Percentiles rank a stretch among this genome's conserved stretches.
Evolutionary conservation across 2,329 filamentous ascomycete genomes (phyloP).

Genomic region (Aspergillus texensis): DNA sequence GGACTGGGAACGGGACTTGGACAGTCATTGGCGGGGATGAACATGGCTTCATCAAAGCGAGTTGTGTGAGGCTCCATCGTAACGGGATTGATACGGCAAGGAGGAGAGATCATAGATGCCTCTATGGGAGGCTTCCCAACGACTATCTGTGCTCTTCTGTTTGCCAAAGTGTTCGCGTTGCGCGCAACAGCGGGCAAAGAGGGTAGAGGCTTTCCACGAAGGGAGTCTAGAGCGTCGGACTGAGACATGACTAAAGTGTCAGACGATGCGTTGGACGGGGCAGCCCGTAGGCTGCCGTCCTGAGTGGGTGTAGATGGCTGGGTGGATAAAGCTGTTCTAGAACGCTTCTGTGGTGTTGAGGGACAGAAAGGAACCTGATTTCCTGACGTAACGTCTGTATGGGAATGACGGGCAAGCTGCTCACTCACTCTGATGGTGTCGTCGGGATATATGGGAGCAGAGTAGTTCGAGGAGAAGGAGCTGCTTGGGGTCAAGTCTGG

Average conservation of each 20-base stretch:
- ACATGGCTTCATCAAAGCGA: constrained; percentile 44
- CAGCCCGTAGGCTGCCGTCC: constrained; percentile 20
- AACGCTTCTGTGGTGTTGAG: constrained; percentile 19
- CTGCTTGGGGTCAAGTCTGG: constrained; percentile 43
- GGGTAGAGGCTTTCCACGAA: constrained; percentile 36
- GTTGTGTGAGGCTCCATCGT: constrained; percentile 43
- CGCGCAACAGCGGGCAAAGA: constrained; percentile 33
- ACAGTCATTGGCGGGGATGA: constrained; percentile 42
- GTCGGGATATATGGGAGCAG: constrained; percentile 33
- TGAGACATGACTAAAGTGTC: constrained; percentile 36
- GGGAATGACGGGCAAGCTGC: constrained; percentile 30
- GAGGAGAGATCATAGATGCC: constrained; percentile 43
- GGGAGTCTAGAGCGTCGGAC: constrained; percentile 25
- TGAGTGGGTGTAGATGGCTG: constrained; percentile 27
- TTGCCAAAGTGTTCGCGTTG: constrained; percentile 18
- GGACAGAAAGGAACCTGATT: constrained; percentile 29
- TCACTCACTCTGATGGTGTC: constrained; percentile 30
- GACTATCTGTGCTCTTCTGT: constrained; percentile 28
- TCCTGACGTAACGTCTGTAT: constrained; percentile 19
- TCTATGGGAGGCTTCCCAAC: constrained; percentile 35
- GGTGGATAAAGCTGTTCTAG: constrained; percentile 27
- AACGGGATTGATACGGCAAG: constrained; percentile 40
- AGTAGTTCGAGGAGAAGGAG: constrained; percentile 43
- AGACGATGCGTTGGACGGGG: constrained; percentile 28
- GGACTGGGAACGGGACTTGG: constrained; percentile 41